Base-by-base conservation (phyloP, 2,329 filamentous ascomycete species). In the Alternaria gansuensis region DNA sequence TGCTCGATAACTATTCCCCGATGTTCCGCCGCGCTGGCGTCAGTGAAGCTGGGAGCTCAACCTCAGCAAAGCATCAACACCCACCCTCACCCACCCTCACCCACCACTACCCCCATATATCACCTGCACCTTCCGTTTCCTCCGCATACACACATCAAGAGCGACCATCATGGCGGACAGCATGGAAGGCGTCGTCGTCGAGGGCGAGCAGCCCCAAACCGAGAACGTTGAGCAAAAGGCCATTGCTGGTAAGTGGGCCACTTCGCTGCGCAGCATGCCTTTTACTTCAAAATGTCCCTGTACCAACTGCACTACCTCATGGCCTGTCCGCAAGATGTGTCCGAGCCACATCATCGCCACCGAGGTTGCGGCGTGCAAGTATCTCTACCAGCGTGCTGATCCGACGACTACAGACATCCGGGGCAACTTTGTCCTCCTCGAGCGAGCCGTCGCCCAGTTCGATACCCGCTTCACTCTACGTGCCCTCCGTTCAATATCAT, bases 401-500 rank as follows among this genome's bases (percentile, higher is more conserved):
- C 66, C 67, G 31, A 62, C 63, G 43, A 62, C 66, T 28, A 45
- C 75, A 98, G 95, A 97, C 79, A 96, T 99, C 82, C 95, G 93
- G 81, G 89, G 87, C 84, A 97, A 96, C 81, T 97, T 97, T 76
- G 87, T 88, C 51, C 86, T 99, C 66, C 86, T 99, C 74, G 93
- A 97, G 75, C 90, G 93, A 73, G 95, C 93, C 67, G 94, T 99
- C 65, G 85, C 89, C 66, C 88, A 96, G 71, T 99, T 98, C 79
- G 95, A 99, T 81, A 88, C 93, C 59, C 89, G 95, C 82, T 99
- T 97, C 81, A 92, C 94, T 57, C 90, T 99, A 65, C 88, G 95
- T 75, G 95, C 95, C 62, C 87, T 99, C 65, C 90, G 95, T 73
- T 96, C 93, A 70, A 96, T 98, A 81, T 97, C 95, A 39, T 93